Evolutionary conservation across 192 early-diverging fungal species (phyloP), one percentile per base, ranked within the genome.

Genomic region (Helicostylum pulchrum): DNA sequence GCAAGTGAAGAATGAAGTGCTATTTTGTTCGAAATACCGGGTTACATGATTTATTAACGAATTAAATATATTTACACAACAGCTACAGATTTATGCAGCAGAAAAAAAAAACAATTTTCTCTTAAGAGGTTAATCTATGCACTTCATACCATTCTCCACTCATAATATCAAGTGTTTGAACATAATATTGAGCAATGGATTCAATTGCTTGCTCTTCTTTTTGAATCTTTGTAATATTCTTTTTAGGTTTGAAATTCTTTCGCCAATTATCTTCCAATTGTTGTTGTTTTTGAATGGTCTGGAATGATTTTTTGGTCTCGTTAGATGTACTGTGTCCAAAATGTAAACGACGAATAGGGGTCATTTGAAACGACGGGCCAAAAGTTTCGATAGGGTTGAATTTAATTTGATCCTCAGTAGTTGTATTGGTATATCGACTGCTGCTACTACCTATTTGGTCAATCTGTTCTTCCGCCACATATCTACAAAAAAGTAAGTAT

Each of bases 221-320:
- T 48, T 83, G 81, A 21, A 83, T 83, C 50, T 72, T 72, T 8
- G 78, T 52, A 39, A 83, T 51, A 56, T 74, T 80, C 66, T 83
- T 83, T 53, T 79, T 82, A 23, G 68, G 71, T 7, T 70, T 63
- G 30, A 58, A 56, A 20, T 55, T 65, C 39, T 57, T 76, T 61
- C 53, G 65, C 75, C 61, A 63, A 44, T 50, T 61, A 36, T 63
- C 61, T 49, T 63, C 53, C 19, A 55, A 45, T n/a, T 49, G 45
- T 19, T 70, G 68, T 39, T 64, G 62, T 23, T 53, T 64, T 12
- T 52, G 52, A 45, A 70, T 70, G 2, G 42, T 44, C 12, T 64
- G 51, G 43, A 70, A 64, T 20, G 68, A 70, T 19, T 36, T 32
- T 14, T 30, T 10, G 2, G 8, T 39, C 10, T 31, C n/a, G 14